phyloP scores from a whole-genome alignment of 345 rosid species.

The Pelargonium nanum region DNA sequence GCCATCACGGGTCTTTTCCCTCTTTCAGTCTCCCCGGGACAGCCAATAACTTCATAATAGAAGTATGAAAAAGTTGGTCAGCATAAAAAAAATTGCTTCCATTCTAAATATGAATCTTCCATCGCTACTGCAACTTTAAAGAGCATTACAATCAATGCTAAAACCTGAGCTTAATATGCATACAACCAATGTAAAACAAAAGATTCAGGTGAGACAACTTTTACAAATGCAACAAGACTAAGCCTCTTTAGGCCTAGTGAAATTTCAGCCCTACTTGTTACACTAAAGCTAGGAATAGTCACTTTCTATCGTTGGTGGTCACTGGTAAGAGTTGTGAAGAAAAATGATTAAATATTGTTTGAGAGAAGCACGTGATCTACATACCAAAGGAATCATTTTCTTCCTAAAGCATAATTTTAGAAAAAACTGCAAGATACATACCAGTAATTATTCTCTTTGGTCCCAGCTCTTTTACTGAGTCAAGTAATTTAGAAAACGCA shows the following conservation, averaged over 20 bases:
- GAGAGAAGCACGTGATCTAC: not conserved
- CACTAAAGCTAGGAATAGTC: not conserved
- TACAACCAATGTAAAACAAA: not conserved
- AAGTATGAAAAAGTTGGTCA: conserved; percentile 2
- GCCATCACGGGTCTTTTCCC: conserved; percentile 84
- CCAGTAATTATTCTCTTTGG: conserved; percentile 85
- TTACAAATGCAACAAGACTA: too few relatives aligned
- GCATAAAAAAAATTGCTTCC: not conserved
- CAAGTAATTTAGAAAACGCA: conserved; percentile 76
- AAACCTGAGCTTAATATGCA: not conserved
- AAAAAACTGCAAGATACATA: conserved; percentile 23
- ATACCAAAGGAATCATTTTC: not conserved
- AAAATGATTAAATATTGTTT: not conserved
- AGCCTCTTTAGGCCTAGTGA: not conserved
- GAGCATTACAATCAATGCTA: not conserved
- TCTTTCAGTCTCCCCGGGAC: conserved; percentile 68
- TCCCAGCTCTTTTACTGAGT: conserved; percentile 75
- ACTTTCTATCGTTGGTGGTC: not conserved
- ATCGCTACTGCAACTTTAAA: not conserved
- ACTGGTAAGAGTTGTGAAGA: not conserved
- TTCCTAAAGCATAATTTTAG: not conserved
- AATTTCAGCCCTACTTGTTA: not conserved
- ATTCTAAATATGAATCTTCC: not conserved
- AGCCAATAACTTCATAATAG: conserved; percentile 57
- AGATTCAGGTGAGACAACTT: not conserved